Conservation (phyloP, 495 filamentous ascomycete genomes). For the Haplographium delicatum region DNA sequence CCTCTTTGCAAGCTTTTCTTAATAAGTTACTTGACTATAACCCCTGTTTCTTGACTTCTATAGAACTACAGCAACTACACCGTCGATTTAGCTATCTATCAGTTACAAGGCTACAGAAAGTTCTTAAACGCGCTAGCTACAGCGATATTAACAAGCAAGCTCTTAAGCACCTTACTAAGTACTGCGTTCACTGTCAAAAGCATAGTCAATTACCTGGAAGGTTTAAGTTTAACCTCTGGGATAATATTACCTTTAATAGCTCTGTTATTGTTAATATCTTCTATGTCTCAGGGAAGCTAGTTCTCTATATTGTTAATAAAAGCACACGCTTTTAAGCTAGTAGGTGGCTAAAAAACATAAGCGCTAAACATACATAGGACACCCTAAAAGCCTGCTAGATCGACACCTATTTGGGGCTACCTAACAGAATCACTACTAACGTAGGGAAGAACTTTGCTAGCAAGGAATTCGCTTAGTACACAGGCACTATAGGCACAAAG, state of each 20-base stretch:
- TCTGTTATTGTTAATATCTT: constrained; percentile 19
- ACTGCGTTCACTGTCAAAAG: constrained; percentile 8
- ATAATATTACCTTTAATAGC: constrained; percentile 22
- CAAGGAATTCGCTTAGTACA: constrained; percentile 22
- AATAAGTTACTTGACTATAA: background rate
- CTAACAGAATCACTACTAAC: constrained; percentile 19
- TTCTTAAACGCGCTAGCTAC: constrained; percentile 6
- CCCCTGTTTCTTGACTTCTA: background rate
- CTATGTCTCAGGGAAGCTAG: constrained; percentile 12
- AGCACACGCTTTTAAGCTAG: constrained; percentile 16
- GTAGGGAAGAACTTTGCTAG: constrained; percentile 26
- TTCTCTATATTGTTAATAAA: constrained; percentile 14
- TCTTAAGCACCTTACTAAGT: constrained; percentile 9
- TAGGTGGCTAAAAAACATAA: constrained; percentile 14
- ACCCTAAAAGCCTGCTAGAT: constrained; percentile 24
- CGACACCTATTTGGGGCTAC: constrained; percentile 26
- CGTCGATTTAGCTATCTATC: background rate
- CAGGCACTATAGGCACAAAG: background rate
- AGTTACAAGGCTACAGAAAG: background rate
- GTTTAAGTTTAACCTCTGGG: constrained; percentile 20
- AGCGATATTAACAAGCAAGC: background rate
- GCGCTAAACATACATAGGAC: constrained; percentile 21
- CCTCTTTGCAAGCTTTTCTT: background rate
- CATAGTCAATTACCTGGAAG: constrained; percentile 7
- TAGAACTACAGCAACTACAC: background rate